Conservation (phyloP, 2,329 filamentous ascomycete species). For the Aspergillus flavus region DNA sequence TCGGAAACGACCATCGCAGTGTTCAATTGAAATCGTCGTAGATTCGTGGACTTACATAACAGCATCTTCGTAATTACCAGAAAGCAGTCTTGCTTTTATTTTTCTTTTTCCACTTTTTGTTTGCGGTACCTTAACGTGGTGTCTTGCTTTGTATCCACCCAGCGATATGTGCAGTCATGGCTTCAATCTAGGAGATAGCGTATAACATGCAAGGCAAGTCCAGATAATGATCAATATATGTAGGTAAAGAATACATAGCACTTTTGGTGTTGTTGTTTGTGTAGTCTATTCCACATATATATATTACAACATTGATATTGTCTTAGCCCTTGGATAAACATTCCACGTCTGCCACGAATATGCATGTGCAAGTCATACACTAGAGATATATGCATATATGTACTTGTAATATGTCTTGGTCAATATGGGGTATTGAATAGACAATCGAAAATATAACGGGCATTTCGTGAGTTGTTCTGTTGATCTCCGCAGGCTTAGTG, state of each 20-base stretch:
- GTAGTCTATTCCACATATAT: neutral
- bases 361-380: conserved; percentile 6
- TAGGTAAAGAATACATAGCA: neutral
- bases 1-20: neutral
- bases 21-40: neutral
- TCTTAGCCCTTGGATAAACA: neutral
- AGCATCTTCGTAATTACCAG: neutral
- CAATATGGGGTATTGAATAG: neutral
- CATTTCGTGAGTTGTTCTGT: neutral
- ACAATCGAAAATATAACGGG: neutral
- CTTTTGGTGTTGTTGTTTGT: neutral
- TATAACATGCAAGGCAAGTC: neutral
- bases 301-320: neutral
- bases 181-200: neutral
- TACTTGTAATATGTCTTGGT: neutral
- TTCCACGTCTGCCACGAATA: neutral
- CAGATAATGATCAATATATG: neutral
- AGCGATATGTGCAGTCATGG: neutral
- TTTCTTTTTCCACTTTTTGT: neutral
- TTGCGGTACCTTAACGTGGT: neutral
- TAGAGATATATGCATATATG: neutral
- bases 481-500: neutral
- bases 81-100: neutral
- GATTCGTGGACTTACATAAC: neutral
- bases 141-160: neutral